phyloP scores from a whole-genome alignment of 768 basidiomycete species.

The Amanita exitialis region DNA sequence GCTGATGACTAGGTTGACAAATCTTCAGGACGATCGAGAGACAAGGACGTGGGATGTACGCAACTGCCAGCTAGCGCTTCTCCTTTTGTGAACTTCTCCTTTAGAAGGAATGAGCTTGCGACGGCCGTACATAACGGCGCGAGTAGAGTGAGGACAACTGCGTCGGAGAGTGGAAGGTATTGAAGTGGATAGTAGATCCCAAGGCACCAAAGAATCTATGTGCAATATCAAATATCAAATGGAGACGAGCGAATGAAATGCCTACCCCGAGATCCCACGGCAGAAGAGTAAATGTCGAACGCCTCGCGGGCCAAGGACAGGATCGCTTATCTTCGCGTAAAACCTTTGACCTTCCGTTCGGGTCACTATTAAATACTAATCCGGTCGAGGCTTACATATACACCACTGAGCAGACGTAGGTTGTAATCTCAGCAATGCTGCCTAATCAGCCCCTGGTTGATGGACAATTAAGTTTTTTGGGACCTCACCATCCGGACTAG shows the following conservation, averaged over 20 bases:
- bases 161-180: constrained; percentile 71
- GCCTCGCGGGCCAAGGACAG: constrained; percentile 58
- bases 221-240: neutral
- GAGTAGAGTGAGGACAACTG: constrained; percentile 69
- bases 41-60: neutral
- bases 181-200: constrained; percentile 63
- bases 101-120: constrained; percentile 30
- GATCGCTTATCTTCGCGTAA: constrained; percentile 35
- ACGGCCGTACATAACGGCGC: constrained; percentile 56
- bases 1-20: constrained; percentile 38
- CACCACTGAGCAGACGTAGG: neutral
- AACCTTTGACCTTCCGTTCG: constrained; percentile 17
- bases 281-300: constrained; percentile 46
- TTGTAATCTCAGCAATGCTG: neutral
- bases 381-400: neutral
- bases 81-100: constrained; percentile 44
- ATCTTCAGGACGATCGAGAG: neutral
- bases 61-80: constrained; percentile 44
- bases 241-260: constrained; percentile 47
- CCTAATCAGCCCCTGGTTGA: neutral
- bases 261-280: constrained; percentile 61
- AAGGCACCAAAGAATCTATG: constrained; percentile 58
- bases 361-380: no score
- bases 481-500: neutral
- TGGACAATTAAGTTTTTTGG: neutral